Evolutionary conservation across 2,329 filamentous ascomycete species (phyloP), one percentile per base, ranked within the genome.

Genomic region (Gnomoniopsis smithogilvyi): DNA sequence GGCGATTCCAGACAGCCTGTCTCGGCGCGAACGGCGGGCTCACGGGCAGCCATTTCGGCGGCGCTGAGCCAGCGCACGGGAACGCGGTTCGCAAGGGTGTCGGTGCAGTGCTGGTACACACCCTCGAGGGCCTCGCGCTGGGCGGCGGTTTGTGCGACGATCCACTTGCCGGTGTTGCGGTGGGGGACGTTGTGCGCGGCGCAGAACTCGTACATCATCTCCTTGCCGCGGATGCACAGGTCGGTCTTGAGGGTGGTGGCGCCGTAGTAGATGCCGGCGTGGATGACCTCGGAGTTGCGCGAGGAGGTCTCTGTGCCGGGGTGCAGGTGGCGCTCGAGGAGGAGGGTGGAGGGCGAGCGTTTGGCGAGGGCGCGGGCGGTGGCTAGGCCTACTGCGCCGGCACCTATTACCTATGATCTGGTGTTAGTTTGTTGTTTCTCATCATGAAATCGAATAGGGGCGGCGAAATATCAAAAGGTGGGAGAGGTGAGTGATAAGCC

Each of bases 261-360:
- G 17, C 90, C 91, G 74, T 97, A 97, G 81, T 97, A 98, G 64
- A 98, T 82, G 15, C 95, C 95, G 1, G 91, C 95, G 72, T 99
- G 95, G 67, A 99, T 96, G 57, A 98, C 94, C 82, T 98, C 93
- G 69, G 90, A 94, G 77, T 96, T 97, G 65, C 93, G 87, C 64
- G 89, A 91, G 63, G 89, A 93, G 0, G 92, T 96, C 76, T 97
- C 93, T 30, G 86, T 94, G 52, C 93, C 93, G 26, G 90, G 80
- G 53, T 82, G 80, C 22, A 79, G 74, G 77, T 96, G 90, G 26
- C 90, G 86, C 74, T 97, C 93, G 1, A 97, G 85, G 56, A 96
- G 78, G 14, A 96, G 80, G 0, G 91, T 94, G 2, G 84, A 85
- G 6, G 81, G 80, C 21, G 85, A 78, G 60, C 80, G 77, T 26